Conservation (phyloP, 2,329 filamentous ascomycete species). For the Fusarium succisae region DNA sequence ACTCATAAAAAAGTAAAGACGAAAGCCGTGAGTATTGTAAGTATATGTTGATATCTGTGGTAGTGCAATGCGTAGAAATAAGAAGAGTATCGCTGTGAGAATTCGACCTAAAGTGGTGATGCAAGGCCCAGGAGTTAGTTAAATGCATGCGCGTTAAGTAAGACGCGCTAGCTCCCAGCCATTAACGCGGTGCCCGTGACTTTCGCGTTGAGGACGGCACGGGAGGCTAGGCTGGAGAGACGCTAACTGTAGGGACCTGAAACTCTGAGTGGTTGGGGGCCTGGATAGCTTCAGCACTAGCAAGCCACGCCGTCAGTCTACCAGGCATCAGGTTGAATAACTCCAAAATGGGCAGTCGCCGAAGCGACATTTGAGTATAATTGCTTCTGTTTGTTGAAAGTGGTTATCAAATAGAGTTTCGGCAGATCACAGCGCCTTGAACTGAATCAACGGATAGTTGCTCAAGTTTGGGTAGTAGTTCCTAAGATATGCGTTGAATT, state of each 20-base stretch:
- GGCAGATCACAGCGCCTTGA: not conserved
- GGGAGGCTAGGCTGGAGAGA: not conserved
- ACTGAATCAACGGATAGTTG: not conserved
- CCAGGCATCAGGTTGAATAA: not conserved
- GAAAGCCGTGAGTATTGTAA: not conserved
- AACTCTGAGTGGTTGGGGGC: slow-evolving; percentile 31
- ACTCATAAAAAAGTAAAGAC: not conserved
- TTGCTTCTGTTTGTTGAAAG: not conserved
- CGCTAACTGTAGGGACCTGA: slow-evolving; percentile 3
- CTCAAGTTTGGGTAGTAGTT: not conserved
- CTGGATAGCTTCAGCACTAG: slow-evolving; percentile 25
- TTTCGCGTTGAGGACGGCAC: slow-evolving; percentile 29
- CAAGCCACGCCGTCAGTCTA: slow-evolving; percentile 20
- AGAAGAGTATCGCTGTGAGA: slow-evolving; percentile 8
- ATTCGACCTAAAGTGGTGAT: slow-evolving; percentile 25
- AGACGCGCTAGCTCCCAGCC: slow-evolving; percentile 33
- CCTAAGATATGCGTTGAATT: not conserved
- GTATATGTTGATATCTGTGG: not conserved
- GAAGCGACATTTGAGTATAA: not conserved
- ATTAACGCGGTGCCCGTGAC: slow-evolving; percentile 38
- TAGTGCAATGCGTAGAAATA: slow-evolving; percentile 3
- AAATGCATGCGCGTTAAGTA: slow-evolving; percentile 26
- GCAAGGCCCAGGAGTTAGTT: slow-evolving; percentile 26
- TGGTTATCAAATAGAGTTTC: not conserved
- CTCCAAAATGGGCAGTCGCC: slow-evolving; percentile 1